These are phyloP conservation scores for Monosporascus sp. DNA, from an alignment of 2,329 filamentous ascomycete species.

Conservation along the genomic window DNA sequence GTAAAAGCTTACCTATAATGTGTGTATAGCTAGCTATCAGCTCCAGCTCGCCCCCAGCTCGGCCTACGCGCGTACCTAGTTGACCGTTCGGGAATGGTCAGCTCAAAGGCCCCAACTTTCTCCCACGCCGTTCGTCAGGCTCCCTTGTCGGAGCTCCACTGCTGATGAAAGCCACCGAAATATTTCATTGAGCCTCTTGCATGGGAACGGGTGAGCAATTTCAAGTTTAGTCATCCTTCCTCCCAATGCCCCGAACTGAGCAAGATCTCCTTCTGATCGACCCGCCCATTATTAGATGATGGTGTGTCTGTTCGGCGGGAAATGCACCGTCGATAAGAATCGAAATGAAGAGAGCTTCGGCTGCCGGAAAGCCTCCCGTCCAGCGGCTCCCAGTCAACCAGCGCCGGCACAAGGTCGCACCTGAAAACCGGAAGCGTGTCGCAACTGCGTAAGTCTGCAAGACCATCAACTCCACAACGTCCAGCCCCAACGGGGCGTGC, in stretches of 20 bases:
- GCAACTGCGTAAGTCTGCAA: conserved; percentile 40
- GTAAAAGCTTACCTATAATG: no score
- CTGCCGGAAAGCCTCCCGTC: background rate
- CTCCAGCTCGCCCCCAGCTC: background rate
- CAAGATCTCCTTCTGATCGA: background rate
- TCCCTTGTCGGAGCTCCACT: background rate
- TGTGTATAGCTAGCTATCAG: no score
- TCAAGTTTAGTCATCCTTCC: background rate
- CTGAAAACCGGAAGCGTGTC: conserved; percentile 43
- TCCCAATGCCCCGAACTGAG: background rate
- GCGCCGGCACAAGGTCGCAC: conserved; percentile 41
- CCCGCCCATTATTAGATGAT: background rate
- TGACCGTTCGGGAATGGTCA: background rate
- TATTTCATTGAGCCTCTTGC: background rate
- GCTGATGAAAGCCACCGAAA: background rate
- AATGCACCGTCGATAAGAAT: background rate
- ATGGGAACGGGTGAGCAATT: background rate
- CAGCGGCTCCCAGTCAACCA: conserved; percentile 45
- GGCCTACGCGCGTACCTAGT: background rate
- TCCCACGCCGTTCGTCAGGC: background rate
- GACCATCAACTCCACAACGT: background rate
- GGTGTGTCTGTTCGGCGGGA: background rate
- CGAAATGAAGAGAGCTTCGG: background rate
- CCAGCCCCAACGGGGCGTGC: background rate
- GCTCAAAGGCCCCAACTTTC: background rate